Percentiles rank a stretch among this genome's conserved stretches.
Conservation (phyloP, 2,329 filamentous ascomycete species). For the Monosporascus cannonballus region DNA sequence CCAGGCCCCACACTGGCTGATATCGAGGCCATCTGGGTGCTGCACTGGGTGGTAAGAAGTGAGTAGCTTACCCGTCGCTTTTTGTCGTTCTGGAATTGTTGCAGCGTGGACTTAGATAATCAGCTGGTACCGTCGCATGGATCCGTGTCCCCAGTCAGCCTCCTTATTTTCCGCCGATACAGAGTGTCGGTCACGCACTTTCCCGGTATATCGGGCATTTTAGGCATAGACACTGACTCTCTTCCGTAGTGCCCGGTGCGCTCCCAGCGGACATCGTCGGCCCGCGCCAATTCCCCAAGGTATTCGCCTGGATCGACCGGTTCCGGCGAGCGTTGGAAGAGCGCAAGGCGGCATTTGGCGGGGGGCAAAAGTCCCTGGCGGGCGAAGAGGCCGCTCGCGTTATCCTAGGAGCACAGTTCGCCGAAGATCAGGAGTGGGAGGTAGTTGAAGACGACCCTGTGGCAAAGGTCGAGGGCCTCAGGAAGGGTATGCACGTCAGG, state of each 20-base stretch:
- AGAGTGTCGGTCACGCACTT: too few species aligned
- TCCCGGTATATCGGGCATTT: too few species aligned
- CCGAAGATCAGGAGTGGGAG: constrained; percentile 37
- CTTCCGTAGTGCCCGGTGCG: constrained; percentile 40
- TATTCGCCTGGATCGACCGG: constrained; percentile 59
- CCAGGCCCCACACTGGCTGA: constrained; percentile 53
- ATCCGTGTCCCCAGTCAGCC: too few species aligned
- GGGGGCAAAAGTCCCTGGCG: constrained; percentile 35
- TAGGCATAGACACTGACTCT: too few species aligned
- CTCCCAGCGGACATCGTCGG: constrained; percentile 49
- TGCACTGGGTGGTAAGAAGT: constrained; percentile 49
- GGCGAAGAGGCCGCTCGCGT: constrained; percentile 47
- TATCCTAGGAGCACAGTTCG: constrained; percentile 40
- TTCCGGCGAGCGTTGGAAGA: constrained; percentile 45
- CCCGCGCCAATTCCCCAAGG: constrained; percentile 46
- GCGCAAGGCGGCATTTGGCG: constrained; percentile 7
- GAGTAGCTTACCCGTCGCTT: background rate
- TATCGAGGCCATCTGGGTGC: constrained; percentile 62
- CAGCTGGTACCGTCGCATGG: too few species aligned
- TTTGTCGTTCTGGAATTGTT: background rate
- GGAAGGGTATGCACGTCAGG: constrained; percentile 47
- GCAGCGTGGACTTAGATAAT: constrained; percentile 29
- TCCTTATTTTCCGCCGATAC: too few species aligned
- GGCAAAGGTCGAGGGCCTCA: constrained; percentile 39
- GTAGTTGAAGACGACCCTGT: constrained; percentile 45